Evolutionary conservation across 148 eudicot species (phyloP), one percentile per base, ranked within the genome.

Genomic region (Rhododendron vialii): DNA sequence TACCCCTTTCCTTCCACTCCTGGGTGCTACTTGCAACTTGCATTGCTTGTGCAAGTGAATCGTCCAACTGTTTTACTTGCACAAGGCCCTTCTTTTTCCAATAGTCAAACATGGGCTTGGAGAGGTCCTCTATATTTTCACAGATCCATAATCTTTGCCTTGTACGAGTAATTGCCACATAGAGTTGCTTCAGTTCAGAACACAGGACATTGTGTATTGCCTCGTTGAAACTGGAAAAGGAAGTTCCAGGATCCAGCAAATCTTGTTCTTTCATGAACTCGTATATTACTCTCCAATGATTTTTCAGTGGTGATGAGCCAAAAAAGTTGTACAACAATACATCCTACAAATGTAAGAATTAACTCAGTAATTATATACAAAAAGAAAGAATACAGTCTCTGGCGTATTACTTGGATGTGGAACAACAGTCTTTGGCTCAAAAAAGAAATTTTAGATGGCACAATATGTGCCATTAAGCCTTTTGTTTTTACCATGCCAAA

Each of bases 101-200:
- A 43, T 92, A 95, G 65, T 95, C 96, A 86, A 93, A 90, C 94
- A 95, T 92, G 11, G 98, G 98, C 85, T 89, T 93, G 1, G 92
- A 91, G 30, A 93, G 76, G 80, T 91, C 92, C 82, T 93, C 94
- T 55, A 53, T 81, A 75, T 90, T 94, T 85, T 95, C 98, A 86
- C 95, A 93, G 51, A 95, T 90, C 98, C 96, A 95, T 84, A 95
- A 87, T 87, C 98, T 91, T 91, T 95, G 98, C 82, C 93, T 89
- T 28, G 98, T 95, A 26, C 98, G 93, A 81, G 98, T 95, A 38
- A 95, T 93, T 38, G 96, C 98, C 85, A 95, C 96, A 86, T 95
- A 95, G n/a, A 95, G 53, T 85, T 95, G 98, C 82, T 95, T 95
- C 82, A 95, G 88, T 85, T 95, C 95, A 86, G 98, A 95, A 87